phyloP scores from a whole-genome alignment of 176 grass and related monocot species.

The Aegilops umbellulata region DNA sequence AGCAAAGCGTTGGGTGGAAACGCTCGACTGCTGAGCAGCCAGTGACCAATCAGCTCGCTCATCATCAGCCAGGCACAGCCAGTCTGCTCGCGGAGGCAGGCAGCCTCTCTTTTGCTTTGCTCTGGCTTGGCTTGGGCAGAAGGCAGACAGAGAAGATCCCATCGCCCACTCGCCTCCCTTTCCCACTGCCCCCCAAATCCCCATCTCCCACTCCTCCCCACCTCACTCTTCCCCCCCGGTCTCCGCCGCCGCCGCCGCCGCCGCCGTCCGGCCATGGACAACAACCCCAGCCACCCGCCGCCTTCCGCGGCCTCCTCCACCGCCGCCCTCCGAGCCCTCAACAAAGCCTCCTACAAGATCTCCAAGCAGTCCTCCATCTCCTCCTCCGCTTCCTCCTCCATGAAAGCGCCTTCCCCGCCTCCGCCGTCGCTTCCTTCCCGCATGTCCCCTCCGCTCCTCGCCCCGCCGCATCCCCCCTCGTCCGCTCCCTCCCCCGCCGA shows the following conservation, averaged over 20 bases:
- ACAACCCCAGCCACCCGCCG: constrained; percentile 35
- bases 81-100: background rate
- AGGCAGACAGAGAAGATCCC: constrained; percentile 11
- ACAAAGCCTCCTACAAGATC: constrained; percentile 94
- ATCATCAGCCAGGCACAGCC: background rate
- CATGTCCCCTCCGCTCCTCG: background rate
- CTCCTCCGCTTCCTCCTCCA: constrained; percentile 17
- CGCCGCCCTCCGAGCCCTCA: constrained; percentile 63
- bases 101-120: background rate
- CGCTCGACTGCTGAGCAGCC: background rate
- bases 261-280: constrained; percentile 55
- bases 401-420: constrained; percentile 29
- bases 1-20: background rate
- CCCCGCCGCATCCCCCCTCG: constrained; percentile 1
- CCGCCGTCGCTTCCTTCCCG: constrained; percentile 18
- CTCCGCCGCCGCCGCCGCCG: background rate
- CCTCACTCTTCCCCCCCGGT: background rate
- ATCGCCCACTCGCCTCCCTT: background rate
- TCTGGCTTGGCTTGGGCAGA: background rate
- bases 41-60: too few relatives aligned
- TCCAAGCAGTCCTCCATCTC: constrained; percentile 50
- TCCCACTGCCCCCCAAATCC: constrained; percentile 33
- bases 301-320: background rate
- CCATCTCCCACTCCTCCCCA: constrained; percentile 13
- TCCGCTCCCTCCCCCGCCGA: constrained; percentile 9